Evolutionary conservation across 108 stramenopile species (phyloP), one percentile per base, ranked within the genome.

Genomic region (Chaetoceros tenuissimus): DNA sequence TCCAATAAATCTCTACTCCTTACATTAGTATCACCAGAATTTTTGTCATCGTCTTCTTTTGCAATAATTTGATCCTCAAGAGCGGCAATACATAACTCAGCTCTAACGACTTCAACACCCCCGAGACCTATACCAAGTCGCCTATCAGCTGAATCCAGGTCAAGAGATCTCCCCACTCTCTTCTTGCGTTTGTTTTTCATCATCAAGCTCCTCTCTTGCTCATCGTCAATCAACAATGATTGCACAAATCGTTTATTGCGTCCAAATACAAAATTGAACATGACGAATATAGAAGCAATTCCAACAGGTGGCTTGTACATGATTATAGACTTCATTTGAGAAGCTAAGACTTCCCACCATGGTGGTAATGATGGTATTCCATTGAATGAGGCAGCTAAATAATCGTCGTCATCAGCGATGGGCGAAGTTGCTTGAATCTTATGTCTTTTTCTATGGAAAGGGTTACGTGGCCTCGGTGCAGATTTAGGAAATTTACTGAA

Each of bases 251-350:
- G 54, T 63, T 54, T 46, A 73, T 21, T 28, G 26, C 68, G 63
- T 54, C 55, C 51, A 3, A 46, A 45, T 1, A 80, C 44, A 0
- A 89, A 29, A 0, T 66, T 55, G 8, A 61, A 28, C 2, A 60
- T 52, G 23, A 62, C 52, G 51, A 56, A 74, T 1, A 67, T 66
- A 7, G 79, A 55, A 1, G 80, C 78, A 52, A 84, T 71, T 16
- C 87, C 87, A 1, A 88, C 83, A 0, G 87, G 87, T 28, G 82
- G 82, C 48, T 82, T 82, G 67, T 80, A 83, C 18, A 57, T 46
- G 8, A 78, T 21, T 22, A 78, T 34, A 31, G 31, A 40, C 18
- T 60, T 55, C 1, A 50, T n/a, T n/a, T n/a, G n/a, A n/a, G n/a
- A n/a, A n/a, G n/a, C n/a, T n/a, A n/a, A n/a, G n/a, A n/a, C n/a